Conservation (phyloP, 1,284 basidiomycete genomes). For the Mycosarcoma maydis region DNA sequence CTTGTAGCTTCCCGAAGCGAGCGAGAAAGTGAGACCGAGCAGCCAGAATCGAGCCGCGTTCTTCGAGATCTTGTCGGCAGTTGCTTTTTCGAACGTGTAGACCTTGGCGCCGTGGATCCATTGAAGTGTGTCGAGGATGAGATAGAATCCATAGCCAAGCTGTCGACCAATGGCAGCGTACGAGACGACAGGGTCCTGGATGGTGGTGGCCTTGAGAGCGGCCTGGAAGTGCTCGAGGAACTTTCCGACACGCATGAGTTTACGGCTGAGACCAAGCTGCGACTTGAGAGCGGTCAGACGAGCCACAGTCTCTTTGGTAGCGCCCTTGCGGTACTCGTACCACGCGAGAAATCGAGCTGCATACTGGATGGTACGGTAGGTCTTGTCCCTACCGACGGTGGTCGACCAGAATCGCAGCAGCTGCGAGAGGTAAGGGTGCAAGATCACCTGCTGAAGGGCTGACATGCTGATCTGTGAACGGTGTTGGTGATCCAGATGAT, state of each 20-base stretch:
- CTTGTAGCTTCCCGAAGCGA: constrained; percentile 62
- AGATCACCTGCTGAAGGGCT: constrained; percentile 64
- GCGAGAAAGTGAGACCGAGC: constrained; percentile 71
- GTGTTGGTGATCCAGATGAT: too few relatives aligned
- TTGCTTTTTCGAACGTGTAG: constrained; percentile 71
- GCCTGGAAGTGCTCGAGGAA: constrained; percentile 94
- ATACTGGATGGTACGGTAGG: constrained; percentile 91
- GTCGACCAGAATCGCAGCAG: constrained; percentile 66
- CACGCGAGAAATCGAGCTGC: constrained; percentile 89
- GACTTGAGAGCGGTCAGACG: constrained; percentile 68
- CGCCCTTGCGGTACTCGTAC: constrained; percentile 70
- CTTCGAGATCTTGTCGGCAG: constrained; percentile 75
- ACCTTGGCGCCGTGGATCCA: constrained; percentile 66
- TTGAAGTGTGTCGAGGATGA: constrained; percentile 69
- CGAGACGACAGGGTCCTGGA: constrained; percentile 77
- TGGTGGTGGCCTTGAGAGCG: constrained; percentile 79
- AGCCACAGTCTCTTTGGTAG: constrained; percentile 68
- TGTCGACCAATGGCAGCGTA: constrained; percentile 84
- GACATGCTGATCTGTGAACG: too few relatives aligned
- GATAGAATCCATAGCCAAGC: constrained; percentile 88
- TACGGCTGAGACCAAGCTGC: constrained; percentile 68
- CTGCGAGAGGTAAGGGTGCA: constrained; percentile 65
- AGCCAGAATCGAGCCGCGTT: constrained; percentile 90
- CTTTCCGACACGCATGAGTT: constrained; percentile 87
- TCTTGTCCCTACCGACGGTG: constrained; percentile 71